A percentile compares a stretch with the other conserved stretches of the same genome.
Evolutionary conservation across 805 yeast species (phyloP).

Genomic region (Schwanniomyces yamadae): DNA sequence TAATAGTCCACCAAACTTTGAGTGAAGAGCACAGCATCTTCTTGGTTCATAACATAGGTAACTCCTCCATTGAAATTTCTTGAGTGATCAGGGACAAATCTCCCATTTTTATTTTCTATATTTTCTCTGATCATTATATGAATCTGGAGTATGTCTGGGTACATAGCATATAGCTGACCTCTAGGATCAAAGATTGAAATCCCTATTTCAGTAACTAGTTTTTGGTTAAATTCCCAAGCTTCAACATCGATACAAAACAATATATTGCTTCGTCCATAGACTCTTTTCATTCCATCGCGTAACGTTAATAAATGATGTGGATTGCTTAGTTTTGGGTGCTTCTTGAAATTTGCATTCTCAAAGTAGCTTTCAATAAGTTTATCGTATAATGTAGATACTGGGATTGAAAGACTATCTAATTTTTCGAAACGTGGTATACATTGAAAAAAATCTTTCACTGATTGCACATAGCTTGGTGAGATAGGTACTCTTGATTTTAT

Average conservation of each 20-base stretch:
- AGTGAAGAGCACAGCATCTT: conserved; percentile 36
- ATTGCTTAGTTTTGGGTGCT: conserved; percentile 3
- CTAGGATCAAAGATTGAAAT: conserved; percentile 56
- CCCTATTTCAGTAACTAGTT: conserved; percentile 55
- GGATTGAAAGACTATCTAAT: background rate
- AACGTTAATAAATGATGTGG: background rate
- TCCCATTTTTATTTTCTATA: conserved; percentile 44
- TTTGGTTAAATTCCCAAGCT: conserved; percentile 48
- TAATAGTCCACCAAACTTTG: conserved; percentile 46
- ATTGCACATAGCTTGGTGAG: background rate
- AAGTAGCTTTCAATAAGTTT: conserved; percentile 7
- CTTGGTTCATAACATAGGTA: conserved; percentile 40
- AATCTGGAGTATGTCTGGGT: conserved; percentile 40
- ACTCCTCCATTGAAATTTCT: conserved; percentile 50
- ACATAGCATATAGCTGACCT: conserved; percentile 34
- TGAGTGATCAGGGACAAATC: conserved; percentile 54
- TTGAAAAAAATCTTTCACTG: background rate
- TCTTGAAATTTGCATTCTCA: background rate
- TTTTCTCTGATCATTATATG: conserved; percentile 48
- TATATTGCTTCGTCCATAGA: conserved; percentile 17
- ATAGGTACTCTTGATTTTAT: too few species aligned
- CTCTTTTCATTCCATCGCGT: conserved; percentile 2
- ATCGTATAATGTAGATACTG: background rate
- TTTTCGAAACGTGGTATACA: conserved; percentile 1
- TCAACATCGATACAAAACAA: conserved; percentile 56